Evolutionary conservation across 768 basidiomycete genomes (phyloP).

Genomic region (Trametes cinnabarina): DNA sequence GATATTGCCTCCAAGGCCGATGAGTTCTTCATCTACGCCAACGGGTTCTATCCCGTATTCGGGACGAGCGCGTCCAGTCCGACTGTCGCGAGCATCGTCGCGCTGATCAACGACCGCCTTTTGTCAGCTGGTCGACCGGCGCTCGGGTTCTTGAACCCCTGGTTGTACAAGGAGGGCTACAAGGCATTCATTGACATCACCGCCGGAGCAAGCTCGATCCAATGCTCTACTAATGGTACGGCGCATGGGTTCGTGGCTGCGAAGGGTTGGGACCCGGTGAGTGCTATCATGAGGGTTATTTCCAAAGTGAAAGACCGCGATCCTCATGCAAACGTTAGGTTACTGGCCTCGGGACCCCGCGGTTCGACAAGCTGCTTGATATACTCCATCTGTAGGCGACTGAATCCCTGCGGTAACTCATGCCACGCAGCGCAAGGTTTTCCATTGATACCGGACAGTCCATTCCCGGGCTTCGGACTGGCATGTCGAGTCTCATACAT

Average conservation of each 20-base stretch:
- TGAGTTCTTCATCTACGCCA: constrained; percentile 23
- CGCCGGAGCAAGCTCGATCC: constrained; percentile 21
- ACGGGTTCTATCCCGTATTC: constrained; percentile 25
- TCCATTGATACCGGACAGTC: no score
- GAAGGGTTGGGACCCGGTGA: constrained; percentile 33
- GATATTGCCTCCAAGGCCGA: constrained; percentile 43
- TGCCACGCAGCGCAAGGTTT: neutral
- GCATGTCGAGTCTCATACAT: no score
- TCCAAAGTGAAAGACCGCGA: no score
- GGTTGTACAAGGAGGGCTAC: constrained; percentile 27
- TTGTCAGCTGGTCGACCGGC: constrained; percentile 25
- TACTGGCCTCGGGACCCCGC: constrained; percentile 34
- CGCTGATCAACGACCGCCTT: constrained; percentile 46
- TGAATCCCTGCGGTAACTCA: neutral
- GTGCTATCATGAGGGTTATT: no score
- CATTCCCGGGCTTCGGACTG: no score
- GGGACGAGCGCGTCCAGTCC: constrained; percentile 69
- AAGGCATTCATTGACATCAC: constrained; percentile 27
- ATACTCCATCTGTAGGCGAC: constrained; percentile 1
- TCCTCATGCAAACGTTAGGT: constrained; percentile 10
- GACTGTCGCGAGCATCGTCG: constrained; percentile 58
- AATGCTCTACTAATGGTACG: constrained; percentile 23
- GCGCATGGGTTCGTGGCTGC: constrained; percentile 31
- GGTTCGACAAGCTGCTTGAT: constrained; percentile 25
- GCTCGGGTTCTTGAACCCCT: constrained; percentile 38